A percentile compares a stretch with the other conserved stretches of the same genome.
Conservation (phyloP, 768 basidiomycete genomes). For the Macrocybe gigantea region DNA sequence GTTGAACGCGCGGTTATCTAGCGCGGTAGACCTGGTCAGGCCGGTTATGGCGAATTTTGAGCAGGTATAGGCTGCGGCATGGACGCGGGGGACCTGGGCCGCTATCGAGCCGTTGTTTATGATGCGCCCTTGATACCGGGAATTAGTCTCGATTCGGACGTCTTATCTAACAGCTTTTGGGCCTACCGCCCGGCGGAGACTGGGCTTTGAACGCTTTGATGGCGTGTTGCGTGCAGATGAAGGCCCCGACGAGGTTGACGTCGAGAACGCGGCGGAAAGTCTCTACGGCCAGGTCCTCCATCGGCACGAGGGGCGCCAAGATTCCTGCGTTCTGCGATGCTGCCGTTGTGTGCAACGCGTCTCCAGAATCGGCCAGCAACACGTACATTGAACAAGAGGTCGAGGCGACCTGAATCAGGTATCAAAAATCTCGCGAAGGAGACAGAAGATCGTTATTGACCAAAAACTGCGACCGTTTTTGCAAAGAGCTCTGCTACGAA, state of each 20-base stretch:
- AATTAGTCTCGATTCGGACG: neutral
- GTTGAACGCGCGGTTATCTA: conserved; percentile 69
- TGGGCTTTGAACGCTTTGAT: conserved; percentile 70
- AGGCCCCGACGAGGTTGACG: conserved; percentile 68
- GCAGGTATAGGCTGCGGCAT: conserved; percentile 59
- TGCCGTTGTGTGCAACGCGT: neutral
- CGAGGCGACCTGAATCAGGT: conserved; percentile 46
- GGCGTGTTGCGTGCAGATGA: conserved; percentile 75
- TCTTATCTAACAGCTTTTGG: neutral
- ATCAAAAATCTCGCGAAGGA: neutral
- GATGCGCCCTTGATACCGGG: conserved; percentile 47
- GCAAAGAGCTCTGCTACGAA: conserved; percentile 60
- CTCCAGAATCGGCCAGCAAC: neutral
- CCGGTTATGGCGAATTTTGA: conserved; percentile 81
- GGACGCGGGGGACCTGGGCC: conserved; percentile 64
- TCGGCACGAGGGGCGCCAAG: conserved; percentile 35
- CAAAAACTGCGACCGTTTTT: conserved; percentile 48
- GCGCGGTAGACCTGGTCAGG: conserved; percentile 66
- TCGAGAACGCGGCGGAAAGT: conserved; percentile 61
- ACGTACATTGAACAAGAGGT: conserved; percentile 77
- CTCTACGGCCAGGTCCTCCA: conserved; percentile 58
- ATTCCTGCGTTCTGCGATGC: conserved; percentile 71
- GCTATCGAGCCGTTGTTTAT: conserved; percentile 86
- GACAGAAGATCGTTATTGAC: conserved; percentile 22
- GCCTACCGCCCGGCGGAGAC: conserved; percentile 61